phyloP scores from a whole-genome alignment of 306 rosid species.

The Quercus aquifolioides region DNA sequence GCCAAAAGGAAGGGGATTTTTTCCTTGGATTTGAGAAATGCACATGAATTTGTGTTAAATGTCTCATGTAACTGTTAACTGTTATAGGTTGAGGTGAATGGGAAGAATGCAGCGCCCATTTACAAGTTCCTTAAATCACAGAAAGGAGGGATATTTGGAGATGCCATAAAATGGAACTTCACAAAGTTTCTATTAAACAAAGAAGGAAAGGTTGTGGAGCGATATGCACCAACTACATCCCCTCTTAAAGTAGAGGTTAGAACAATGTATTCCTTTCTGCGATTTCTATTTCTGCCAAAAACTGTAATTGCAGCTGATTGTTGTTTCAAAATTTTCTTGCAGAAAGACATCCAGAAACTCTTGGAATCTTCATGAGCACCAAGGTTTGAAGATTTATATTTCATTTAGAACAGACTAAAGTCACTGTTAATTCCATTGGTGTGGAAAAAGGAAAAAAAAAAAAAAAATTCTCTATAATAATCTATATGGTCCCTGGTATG shows the following conservation, averaged over 20 bases:
- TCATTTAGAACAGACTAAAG: slow-evolving; percentile 23
- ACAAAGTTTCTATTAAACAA: slow-evolving; percentile 80
- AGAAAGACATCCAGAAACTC: slow-evolving; percentile 75
- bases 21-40: not conserved
- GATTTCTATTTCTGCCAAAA: not conserved
- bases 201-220: slow-evolving; percentile 78
- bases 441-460: not conserved
- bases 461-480: not conserved
- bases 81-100: slow-evolving; percentile 74
- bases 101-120: slow-evolving; percentile 66
- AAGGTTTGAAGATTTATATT: slow-evolving; percentile 18
- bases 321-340: slow-evolving; percentile 36
- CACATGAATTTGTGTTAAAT: slow-evolving; percentile 2
- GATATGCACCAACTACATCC: slow-evolving; percentile 88
- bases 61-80: not conserved
- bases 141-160: slow-evolving; percentile 81
- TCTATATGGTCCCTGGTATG: not conserved
- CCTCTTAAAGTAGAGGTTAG: slow-evolving; percentile 85
- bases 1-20: not conserved
- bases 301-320: not conserved
- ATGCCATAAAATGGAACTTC: slow-evolving; percentile 92
- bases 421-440: slow-evolving; percentile 5
- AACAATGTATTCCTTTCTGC: not conserved
- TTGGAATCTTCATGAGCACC: slow-evolving; percentile 54
- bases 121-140: slow-evolving; percentile 65